A percentile compares a stretch with the other conserved stretches of the same genome.
phyloP scores from a whole-genome alignment of 1,284 basidiomycete genomes.

The Tilletia horrida region DNA sequence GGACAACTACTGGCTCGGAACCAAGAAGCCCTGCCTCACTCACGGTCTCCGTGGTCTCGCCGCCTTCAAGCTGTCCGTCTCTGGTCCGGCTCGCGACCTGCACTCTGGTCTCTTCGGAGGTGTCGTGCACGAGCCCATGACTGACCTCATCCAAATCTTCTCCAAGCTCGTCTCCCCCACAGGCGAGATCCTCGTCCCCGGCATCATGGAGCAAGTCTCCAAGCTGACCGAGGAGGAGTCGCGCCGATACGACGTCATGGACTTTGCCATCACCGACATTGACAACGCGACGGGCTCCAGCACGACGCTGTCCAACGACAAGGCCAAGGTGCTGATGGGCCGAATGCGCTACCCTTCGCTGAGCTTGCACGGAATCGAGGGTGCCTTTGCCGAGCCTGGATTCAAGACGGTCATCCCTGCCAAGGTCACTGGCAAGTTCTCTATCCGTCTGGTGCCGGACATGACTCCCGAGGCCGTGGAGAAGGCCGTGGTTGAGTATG shows the following conservation, averaged over 20 bases:
- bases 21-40: slow-evolving; percentile 56
- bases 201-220: slow-evolving; percentile 82
- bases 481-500: slow-evolving; percentile 46
- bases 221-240: slow-evolving; percentile 75
- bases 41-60: slow-evolving; percentile 69
- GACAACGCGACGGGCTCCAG: slow-evolving; percentile 73
- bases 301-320: slow-evolving; percentile 75
- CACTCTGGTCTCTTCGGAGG: slow-evolving; percentile 69
- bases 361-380: slow-evolving; percentile 93
- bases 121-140: slow-evolving; percentile 62
- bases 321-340: slow-evolving; percentile 81
- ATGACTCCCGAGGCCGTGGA: slow-evolving; percentile 64
- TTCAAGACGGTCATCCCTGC: slow-evolving; percentile 93
- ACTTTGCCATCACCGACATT: slow-evolving; percentile 64
- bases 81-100: slow-evolving; percentile 81
- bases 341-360: slow-evolving; percentile 72
- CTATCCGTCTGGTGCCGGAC: slow-evolving; percentile 69
- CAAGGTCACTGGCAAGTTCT: slow-evolving; percentile 68
- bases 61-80: slow-evolving; percentile 81
- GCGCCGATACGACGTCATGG: slow-evolving; percentile 58
- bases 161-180: slow-evolving; percentile 75
- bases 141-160: slow-evolving; percentile 62
- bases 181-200: slow-evolving; percentile 85
- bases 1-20: slow-evolving; percentile 53
- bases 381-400: slow-evolving; percentile 71